Evolutionary conservation across 805 yeast species (phyloP).

Genomic region (Metschnikowia gruessii): DNA sequence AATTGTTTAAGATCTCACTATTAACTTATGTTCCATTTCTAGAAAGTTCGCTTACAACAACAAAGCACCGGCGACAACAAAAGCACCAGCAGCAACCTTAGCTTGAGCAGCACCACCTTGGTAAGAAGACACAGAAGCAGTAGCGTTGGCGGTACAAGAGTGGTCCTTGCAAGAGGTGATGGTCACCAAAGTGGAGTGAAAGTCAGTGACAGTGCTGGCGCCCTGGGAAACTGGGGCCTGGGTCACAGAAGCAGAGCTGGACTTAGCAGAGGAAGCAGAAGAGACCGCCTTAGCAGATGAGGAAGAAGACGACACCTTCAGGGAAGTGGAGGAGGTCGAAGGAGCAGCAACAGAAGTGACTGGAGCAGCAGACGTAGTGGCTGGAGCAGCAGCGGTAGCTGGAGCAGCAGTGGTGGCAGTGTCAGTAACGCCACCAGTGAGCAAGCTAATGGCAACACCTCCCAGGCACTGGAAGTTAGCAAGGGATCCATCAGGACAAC

Average conservation of each 20-base stretch:
- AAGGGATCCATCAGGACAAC: constrained; percentile 23
- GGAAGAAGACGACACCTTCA: constrained; percentile 25
- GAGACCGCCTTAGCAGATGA: constrained; percentile 28
- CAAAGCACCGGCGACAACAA: constrained; percentile 17
- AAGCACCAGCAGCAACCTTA: constrained; percentile 17
- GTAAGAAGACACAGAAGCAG: constrained; percentile 7
- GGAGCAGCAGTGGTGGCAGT: constrained; percentile 27
- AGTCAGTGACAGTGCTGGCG: constrained; percentile 18
- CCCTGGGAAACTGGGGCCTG: constrained; percentile 8
- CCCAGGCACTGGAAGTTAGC: constrained; percentile 17
- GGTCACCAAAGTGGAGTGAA: constrained; percentile 25
- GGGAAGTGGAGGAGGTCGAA: constrained; percentile 16
- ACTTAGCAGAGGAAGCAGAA: not conserved
- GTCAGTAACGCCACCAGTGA: constrained; percentile 10
- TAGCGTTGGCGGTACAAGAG: constrained; percentile 5
- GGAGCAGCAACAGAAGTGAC: too few species aligned
- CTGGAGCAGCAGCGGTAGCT: not conserved
- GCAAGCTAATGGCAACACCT: constrained; percentile 13
- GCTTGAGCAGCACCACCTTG: constrained; percentile 17
- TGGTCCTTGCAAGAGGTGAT: constrained; percentile 26
- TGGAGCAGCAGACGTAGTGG: too few species aligned
- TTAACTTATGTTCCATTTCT: too few species aligned
- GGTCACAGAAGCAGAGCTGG: constrained; percentile 18
- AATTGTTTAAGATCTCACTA: too few species aligned
- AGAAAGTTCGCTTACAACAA: constrained; percentile 20